phyloP scores from a whole-genome alignment of 352 stramenopile species.

The Hyphochytrium catenoides region DNA sequence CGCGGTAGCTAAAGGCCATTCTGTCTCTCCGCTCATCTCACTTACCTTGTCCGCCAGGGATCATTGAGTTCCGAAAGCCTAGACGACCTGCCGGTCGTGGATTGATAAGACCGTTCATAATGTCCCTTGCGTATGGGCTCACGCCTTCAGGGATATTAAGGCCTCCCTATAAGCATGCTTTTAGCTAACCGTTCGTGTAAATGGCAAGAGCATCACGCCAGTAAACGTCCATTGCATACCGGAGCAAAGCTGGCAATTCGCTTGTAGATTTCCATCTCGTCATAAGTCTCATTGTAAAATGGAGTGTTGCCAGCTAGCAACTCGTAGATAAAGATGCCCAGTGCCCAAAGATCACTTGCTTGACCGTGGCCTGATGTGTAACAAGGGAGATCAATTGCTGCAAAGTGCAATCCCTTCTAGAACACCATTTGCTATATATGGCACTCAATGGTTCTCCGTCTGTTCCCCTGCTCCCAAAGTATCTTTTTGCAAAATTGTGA shows the following conservation, averaged over 20 bases:
- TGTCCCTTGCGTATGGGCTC: conserved; percentile 37
- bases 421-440: too few relatives aligned
- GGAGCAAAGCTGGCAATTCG: conserved; percentile 46
- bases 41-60: too few relatives aligned
- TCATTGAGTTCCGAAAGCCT: conserved; percentile 20
- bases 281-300: conserved; percentile 51
- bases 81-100: conserved; percentile 26
- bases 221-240: conserved; percentile 11
- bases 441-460: too few relatives aligned
- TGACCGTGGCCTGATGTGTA: conserved; percentile 66
- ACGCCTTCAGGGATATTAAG: conserved; percentile 35
- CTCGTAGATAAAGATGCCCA: conserved; percentile 82
- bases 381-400: too few relatives aligned
- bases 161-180: conserved; percentile 14
- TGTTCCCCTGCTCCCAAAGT: too few relatives aligned
- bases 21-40: too few relatives aligned
- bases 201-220: not conserved
- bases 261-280: conserved; percentile 65
- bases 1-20: too few relatives aligned
- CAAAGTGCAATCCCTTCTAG: too few relatives aligned
- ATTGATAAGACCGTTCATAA: conserved; percentile 30
- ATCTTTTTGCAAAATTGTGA: too few relatives aligned
- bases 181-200: not conserved
- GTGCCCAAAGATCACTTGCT: conserved; percentile 69
- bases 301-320: conserved; percentile 62